Evolutionary conservation across 257 asterid species (phyloP), one percentile per base, ranked within the genome.

Genomic region (Rhazya stricta): DNA sequence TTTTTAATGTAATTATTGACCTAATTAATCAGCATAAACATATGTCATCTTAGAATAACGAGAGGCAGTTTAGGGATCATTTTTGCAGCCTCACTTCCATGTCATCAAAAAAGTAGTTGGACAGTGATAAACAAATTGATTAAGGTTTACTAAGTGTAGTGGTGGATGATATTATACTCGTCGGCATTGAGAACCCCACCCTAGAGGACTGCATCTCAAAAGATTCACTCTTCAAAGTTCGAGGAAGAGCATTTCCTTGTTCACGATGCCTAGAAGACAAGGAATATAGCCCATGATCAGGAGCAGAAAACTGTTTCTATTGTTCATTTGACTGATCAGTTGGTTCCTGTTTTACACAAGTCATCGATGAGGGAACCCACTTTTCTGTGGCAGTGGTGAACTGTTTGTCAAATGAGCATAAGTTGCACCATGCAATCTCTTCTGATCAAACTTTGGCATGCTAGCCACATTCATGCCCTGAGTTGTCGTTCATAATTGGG

Each of bases 321-420:
- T 53, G 86, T 77, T 91, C 94, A 83, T 81, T 86, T 60, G 89
- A 85, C 77, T 85, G 98, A 70, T 94, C 98, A 73, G 70, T 30
- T 39, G 89, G 90, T 83, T 94, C 96, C 77, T 83, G 90, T 83
- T 94, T 94, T 37, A 87, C 92, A 84, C 81, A 86, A 45, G 79
- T 45, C 84, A 73, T 71, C 37, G 96, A 86, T 42, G 91, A 79
- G 54, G 85, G 72, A 69, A 46, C 75, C 54, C 85, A 78, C 71
- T 76, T 84, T 78, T 86, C 71, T 79, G 88, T 58, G 75, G 88
- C 78, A 82, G 48, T 3, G 81, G 77, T 42, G 83, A 71, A 81
- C 80, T 83, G 84, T 81, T 86, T 72, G 82, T 76, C 79, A 78
- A 51, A 71, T 82, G 86, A 76, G 83, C 48, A 71, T 74, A 67